Evolutionary conservation across 306 rosid species (phyloP).

Genomic region (Mimosa bimucronata): DNA sequence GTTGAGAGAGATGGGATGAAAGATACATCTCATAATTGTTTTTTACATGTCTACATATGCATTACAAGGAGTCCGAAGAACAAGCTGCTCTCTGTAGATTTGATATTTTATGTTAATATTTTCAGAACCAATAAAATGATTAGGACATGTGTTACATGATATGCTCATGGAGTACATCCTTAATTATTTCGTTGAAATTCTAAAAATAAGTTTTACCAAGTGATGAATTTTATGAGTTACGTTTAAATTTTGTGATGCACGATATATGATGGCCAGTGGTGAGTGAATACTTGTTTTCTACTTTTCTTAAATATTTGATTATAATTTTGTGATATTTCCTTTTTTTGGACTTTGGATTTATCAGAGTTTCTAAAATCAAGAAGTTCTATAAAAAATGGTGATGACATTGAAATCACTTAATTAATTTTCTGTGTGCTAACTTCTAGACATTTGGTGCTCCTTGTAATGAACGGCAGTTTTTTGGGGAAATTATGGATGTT

Average conservation of each 20-base stretch:
- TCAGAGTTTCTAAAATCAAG: conserved; percentile 3
- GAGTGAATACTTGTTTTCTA: background rate
- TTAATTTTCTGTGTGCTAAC: background rate
- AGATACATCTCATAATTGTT: too few relatives aligned
- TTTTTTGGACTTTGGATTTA: conserved; percentile 19
- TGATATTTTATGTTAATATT: background rate
- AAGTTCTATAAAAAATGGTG: background rate
- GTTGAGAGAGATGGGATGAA: too few relatives aligned
- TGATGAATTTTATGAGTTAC: background rate
- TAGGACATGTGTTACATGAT: background rate
- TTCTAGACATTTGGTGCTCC: background rate
- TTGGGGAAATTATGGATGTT: background rate
- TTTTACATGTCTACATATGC: background rate
- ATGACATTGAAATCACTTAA: background rate
- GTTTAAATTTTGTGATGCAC: background rate
- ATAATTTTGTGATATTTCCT: conserved; percentile 18
- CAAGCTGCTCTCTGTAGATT: background rate
- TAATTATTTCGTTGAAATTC: background rate
- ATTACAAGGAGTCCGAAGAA: background rate
- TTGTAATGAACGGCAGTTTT: background rate
- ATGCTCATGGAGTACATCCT: background rate
- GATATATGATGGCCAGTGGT: background rate
- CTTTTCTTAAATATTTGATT: background rate
- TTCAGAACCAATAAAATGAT: background rate
- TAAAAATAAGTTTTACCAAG: background rate